Evolutionary conservation across 106 monocot genomes (phyloP), one percentile per base, ranked within the genome.

Genomic region (Dendrobium chrysotoxum): DNA sequence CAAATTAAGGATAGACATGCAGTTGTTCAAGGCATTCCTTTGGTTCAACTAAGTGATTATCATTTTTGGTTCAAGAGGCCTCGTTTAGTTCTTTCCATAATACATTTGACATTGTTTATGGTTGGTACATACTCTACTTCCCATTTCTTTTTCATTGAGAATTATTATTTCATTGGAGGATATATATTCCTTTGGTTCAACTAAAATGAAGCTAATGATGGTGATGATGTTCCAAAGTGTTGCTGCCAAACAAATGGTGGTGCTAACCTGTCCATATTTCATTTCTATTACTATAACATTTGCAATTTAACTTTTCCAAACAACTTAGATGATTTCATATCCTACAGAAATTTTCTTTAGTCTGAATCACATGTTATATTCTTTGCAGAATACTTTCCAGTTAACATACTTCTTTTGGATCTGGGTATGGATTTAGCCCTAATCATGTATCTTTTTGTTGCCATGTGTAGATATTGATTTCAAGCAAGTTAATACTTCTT

Each of bases 41-140:
- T 94, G 71, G 96, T 97, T 70, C 84, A 88, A 76, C 85, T 94
- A 21, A 89, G 85, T 42, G 89, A 97, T 53, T 76, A 81, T 13
- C 90, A 97, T 83, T 97, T 97, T 68, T 97, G 96, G 96, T 92
- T 97, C n/a, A 53, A 85, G 38, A 58, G 81, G 38, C 96, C 96
- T 53, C 84, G 65, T 12, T 84, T 94, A 28, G 84, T 97, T 79
- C 79, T 97, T 45, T 85, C 76, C 47, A 85, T 92, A 74, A 97
- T 97, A 74, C 92, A 97, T 81, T 94, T 97, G 23, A 85, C 92
- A 38, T 84, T 94, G 66, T 97, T 97, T 88, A 87, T 87, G 91
- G 91, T 92, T 79, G 55, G 81, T 41, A n/a, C 25, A 16, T n/a
- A n/a, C 20, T 9, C 1, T 47, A 50, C 15, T 17, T 53, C 26